phyloP scores from a whole-genome alignment of 768 basidiomycete genomes.

The Mycena rosella region DNA sequence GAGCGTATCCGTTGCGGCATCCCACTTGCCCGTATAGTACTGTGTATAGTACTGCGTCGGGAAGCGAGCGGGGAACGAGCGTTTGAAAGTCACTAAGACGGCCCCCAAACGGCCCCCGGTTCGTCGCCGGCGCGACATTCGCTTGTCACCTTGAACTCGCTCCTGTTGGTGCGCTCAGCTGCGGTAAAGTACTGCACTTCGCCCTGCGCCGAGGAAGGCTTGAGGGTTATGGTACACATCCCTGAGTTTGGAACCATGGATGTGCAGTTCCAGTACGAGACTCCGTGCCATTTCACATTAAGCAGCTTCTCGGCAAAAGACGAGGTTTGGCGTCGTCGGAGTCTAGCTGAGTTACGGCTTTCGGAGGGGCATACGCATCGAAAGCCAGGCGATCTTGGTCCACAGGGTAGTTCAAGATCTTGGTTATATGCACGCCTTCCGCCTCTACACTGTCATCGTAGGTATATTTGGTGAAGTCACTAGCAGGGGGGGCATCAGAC shows the following conservation, averaged over 20 bases:
- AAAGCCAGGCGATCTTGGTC: conserved; percentile 27
- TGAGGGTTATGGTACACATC: conserved; percentile 28
- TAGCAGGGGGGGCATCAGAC: background rate
- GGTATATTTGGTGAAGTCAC: conserved; percentile 18
- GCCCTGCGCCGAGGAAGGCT: conserved; percentile 1
- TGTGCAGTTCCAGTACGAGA: conserved; percentile 8
- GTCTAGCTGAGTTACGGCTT: background rate
- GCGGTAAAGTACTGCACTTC: conserved; percentile 28
- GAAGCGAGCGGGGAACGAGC: conserved; percentile 20
- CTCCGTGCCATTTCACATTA: conserved; percentile 25
- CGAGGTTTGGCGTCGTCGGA: background rate
- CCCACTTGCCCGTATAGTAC: conserved; percentile 22
- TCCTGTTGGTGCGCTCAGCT: conserved; percentile 15
- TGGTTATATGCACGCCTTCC: conserved; percentile 14
- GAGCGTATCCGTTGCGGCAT: conserved; percentile 20
- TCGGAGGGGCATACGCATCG: conserved; percentile 18
- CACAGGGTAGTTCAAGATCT: conserved; percentile 32
- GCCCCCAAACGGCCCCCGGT: too few species aligned
- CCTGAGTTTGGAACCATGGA: conserved; percentile 11
- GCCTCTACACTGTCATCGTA: conserved; percentile 32
- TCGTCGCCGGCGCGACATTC: conserved; percentile 15
- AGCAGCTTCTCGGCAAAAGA: conserved; percentile 7
- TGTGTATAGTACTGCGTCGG: conserved; percentile 21
- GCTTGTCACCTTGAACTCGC: conserved; percentile 24
- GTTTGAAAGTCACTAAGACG: conserved; percentile 15